These are phyloP conservation scores for Exophiala sp. DNA, from an alignment of 2,329 filamentous ascomycete species.

Conservation along the genomic window DNA sequence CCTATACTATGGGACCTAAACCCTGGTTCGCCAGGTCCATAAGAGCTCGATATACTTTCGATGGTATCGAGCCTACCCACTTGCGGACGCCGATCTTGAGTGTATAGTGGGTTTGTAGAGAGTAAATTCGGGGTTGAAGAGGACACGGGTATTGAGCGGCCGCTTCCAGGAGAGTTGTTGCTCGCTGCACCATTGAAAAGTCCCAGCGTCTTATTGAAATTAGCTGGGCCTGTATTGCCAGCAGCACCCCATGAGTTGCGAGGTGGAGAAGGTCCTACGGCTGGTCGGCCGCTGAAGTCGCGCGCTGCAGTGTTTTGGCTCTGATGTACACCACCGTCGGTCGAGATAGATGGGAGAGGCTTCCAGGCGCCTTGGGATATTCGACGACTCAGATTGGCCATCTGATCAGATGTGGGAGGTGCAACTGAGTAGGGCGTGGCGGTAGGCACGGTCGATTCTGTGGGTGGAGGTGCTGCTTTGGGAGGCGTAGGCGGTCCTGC, in stretches of 20 bases:
- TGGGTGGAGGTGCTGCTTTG: neutral
- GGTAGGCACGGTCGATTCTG: neutral
- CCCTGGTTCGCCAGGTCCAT: conserved; percentile 11
- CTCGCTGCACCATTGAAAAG: conserved; percentile 21
- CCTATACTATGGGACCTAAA: conserved; percentile 11
- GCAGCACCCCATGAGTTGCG: conserved; percentile 23
- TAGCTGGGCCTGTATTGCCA: conserved; percentile 19
- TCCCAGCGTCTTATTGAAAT: conserved; percentile 21
- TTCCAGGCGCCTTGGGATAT: conserved; percentile 13
- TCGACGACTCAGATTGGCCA: conserved; percentile 23
- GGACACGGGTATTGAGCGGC: conserved; percentile 19
- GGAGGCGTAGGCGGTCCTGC: neutral
- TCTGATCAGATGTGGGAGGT: conserved; percentile 21
- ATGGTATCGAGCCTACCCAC: conserved; percentile 25
- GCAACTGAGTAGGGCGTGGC: conserved; percentile 5
- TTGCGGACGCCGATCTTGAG: conserved; percentile 13
- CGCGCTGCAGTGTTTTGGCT: conserved; percentile 1
- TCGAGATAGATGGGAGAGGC: conserved; percentile 7
- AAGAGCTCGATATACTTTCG: conserved; percentile 20
- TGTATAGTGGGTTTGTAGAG: conserved; percentile 1
- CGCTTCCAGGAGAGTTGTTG: conserved; percentile 21
- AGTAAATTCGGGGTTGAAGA: conserved; percentile 26
- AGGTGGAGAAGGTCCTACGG: conserved; percentile 17
- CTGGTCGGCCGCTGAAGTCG: conserved; percentile 5
- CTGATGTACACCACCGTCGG: conserved; percentile 1